A percentile compares a stretch with the other conserved stretches of the same genome.
phyloP scores from a whole-genome alignment of 176 grass and related monocot genomes.

The Melocanna baccifera region DNA sequence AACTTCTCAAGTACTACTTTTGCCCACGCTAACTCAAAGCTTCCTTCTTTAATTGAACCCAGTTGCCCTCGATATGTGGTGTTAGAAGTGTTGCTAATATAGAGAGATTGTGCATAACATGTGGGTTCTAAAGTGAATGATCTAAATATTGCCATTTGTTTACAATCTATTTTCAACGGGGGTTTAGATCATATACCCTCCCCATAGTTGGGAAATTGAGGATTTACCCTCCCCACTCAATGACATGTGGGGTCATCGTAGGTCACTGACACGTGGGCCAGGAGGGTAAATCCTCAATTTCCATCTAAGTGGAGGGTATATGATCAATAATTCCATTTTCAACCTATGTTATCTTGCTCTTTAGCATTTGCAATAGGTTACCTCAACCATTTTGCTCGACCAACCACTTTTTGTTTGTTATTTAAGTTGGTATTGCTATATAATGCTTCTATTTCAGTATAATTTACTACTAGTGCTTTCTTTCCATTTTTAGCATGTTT shows the following conservation, averaged over 20 bases:
- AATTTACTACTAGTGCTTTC: not conserved
- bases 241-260: no score
- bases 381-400: not conserved
- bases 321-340: no score
- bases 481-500: not conserved
- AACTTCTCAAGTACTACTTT: conserved; percentile 25
- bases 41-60: conserved; percentile 4
- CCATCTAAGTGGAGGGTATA: no score
- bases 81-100: not conserved
- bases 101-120: not conserved
- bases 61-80: conserved; percentile 11
- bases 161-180: not conserved
- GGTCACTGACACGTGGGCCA: no score
- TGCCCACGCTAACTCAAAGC: not conserved
- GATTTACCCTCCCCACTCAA: no score
- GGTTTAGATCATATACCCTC: no score
- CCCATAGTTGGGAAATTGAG: no score
- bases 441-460: not conserved
- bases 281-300: no score
- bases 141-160: not conserved
- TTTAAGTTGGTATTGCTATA: not conserved
- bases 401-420: not conserved
- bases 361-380: not conserved
- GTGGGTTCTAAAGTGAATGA: not conserved
- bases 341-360: not conserved